These are phyloP conservation scores for Chalaropsis thielavioides DNA, from an alignment of 2,329 filamentous ascomycete genomes.

Conservation along the genomic window DNA sequence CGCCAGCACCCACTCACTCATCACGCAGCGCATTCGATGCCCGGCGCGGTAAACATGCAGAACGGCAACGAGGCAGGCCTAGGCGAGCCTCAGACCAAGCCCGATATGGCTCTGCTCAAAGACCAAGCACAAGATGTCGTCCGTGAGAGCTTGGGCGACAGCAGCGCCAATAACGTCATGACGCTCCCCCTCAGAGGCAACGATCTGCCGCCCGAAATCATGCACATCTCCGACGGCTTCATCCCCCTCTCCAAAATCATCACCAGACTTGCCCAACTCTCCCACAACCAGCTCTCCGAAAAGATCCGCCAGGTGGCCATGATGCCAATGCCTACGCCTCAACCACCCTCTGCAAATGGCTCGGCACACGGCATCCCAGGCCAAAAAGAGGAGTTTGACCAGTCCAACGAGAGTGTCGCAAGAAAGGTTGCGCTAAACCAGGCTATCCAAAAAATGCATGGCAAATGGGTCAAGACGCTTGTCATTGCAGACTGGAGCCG, in stretches of 20 bases:
- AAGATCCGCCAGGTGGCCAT: slow-evolving; percentile 56
- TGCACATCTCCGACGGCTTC: slow-evolving; percentile 62
- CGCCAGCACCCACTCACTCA: too few species aligned
- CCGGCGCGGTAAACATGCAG: slow-evolving; percentile 41
- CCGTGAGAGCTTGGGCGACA: neutral
- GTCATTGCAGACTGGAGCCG: slow-evolving; percentile 85
- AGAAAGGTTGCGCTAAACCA: slow-evolving; percentile 66
- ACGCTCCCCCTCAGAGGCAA: slow-evolving; percentile 31
- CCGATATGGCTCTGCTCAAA: slow-evolving; percentile 24
- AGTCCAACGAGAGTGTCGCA: slow-evolving; percentile 48
- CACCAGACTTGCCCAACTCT: slow-evolving; percentile 65
- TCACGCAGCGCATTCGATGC: slow-evolving; percentile 28
- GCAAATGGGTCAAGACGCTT: slow-evolving; percentile 82
- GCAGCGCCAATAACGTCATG: slow-evolving; percentile 10
- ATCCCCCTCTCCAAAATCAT: slow-evolving; percentile 63
- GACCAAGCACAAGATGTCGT: slow-evolving; percentile 21
- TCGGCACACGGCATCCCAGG: slow-evolving; percentile 24
- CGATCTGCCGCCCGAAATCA: slow-evolving; percentile 45
- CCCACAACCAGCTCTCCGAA: slow-evolving; percentile 62
- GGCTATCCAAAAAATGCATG: slow-evolving; percentile 65
- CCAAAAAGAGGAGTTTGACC: slow-evolving; percentile 29
- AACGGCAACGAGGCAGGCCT: slow-evolving; percentile 27
- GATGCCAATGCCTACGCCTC: slow-evolving; percentile 41
- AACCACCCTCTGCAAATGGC: slow-evolving; percentile 31
- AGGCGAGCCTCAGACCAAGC: slow-evolving; percentile 26